Conservation (phyloP, 2,329 filamentous ascomycete species). For the Fusarium multiceps region DNA sequence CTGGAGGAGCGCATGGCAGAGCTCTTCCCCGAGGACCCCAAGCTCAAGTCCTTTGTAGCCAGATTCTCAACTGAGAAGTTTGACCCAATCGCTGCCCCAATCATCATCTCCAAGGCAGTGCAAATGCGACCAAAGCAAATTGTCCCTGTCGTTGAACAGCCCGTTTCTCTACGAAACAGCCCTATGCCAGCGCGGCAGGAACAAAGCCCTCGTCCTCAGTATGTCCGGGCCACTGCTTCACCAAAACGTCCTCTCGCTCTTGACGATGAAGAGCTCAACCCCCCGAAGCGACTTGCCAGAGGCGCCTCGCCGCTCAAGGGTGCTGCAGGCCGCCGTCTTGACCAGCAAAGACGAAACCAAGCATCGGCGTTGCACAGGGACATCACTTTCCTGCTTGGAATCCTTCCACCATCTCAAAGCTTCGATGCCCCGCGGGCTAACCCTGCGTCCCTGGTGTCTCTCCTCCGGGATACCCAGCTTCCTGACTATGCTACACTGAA, state of each 20-base stretch:
- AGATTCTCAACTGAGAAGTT: conserved; percentile 79
- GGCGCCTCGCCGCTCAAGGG: conserved; percentile 95
- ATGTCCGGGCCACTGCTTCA: conserved; percentile 61
- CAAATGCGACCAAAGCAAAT: conserved; percentile 76
- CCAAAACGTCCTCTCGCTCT: conserved; percentile 70
- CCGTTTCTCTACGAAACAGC: conserved; percentile 58
- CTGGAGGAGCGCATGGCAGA: conserved; percentile 93
- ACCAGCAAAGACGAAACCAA: conserved; percentile 77
- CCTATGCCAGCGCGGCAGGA: conserved; percentile 53
- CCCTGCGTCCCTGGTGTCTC: conserved; percentile 75
- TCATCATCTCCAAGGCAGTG: conserved; percentile 82
- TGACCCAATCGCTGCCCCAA: conserved; percentile 82
- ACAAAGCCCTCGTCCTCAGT: conserved; percentile 61
- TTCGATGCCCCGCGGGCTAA: conserved; percentile 80
- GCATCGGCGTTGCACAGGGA: conserved; percentile 78
- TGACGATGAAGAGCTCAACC: conserved; percentile 79
- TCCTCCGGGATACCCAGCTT: conserved; percentile 76
- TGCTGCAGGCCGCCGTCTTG: conserved; percentile 84
- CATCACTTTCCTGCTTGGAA: conserved; percentile 72
- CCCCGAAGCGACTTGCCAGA: conserved; percentile 86
- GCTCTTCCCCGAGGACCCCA: conserved; percentile 89
- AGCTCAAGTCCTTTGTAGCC: conserved; percentile 77
- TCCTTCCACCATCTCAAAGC: conserved; percentile 77
- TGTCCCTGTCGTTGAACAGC: conserved; percentile 66
- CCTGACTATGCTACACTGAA: conserved; percentile 71